Base-by-base conservation (phyloP, 2,329 filamentous ascomycete genomes). In the Claviceps africana region DNA sequence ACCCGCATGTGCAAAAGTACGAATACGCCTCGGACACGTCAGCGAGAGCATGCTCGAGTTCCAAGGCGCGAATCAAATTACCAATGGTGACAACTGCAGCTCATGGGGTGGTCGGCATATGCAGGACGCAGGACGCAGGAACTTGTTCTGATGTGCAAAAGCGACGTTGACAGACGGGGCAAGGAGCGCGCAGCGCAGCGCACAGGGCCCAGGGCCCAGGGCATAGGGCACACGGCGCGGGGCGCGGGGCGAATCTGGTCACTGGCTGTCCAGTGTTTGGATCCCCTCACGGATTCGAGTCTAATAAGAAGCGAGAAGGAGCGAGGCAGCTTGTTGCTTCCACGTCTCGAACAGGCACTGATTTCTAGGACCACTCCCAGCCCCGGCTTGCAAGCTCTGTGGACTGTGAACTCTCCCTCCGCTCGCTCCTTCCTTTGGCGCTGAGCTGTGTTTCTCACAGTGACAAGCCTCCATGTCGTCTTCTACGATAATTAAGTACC, bases 11-110 rank as follows among this genome's bases (percentile, higher is more conserved):
- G 30, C 17, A 6, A 37, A 37, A 45, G 51, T 47, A 28, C 33
- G 42, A 50, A 48, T 46, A 47, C 35, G 35, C n/a, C 47, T 46
- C 43, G 42, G 51, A 53, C 51, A 53, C 51, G 51, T 53, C 51
- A 53, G 47, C 51, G 28, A 22, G 42, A 39, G 31, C 40, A 53
- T 33, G 51, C 25, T 33, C 48, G 30, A 19, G 30, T 42, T 28
- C 39, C 13, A 17, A 17, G 37, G 31, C 25, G 40, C 39, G 45
- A 44, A 46, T 31, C 33, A 52, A 37, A 42, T 31, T 19, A 40
- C 40, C 46, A 39, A n/a, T 28, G 46, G 46, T 37, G 51, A 40
- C 51, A 43, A 43, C 25, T 53, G 47, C 51, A 50, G 40, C 39
- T 19, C 39, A 22, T 43, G 30, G 15, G 39, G 46, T 46, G 46